Evolutionary conservation across 2,329 filamentous ascomycete species (phyloP), one percentile per base, ranked within the genome.

Genomic region (Fusarium citri): DNA sequence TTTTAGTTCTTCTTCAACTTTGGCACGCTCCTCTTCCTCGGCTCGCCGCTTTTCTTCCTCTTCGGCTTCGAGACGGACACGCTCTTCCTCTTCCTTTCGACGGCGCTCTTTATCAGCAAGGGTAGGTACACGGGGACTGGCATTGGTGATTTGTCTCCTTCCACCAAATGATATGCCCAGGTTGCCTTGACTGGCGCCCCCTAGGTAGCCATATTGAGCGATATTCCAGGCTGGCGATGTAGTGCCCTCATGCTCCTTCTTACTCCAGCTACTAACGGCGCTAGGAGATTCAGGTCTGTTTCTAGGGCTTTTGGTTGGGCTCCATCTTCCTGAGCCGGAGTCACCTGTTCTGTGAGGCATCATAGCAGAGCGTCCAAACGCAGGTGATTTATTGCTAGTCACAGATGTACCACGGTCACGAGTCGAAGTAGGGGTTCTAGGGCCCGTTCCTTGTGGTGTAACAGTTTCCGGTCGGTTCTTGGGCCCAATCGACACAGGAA

Each of bases 171-270:
- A 89, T 73, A 99, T 94, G 20, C 96, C 96, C 66, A 98, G 89
- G 74, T 97, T 98, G 5, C 94, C 95, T 79, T 99, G 96, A 76
- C 93, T 98, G 26, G 96, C 96, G 50, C 96, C 96, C 61, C 96
- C 96, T 92, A 98, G 96, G 80, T 98, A 99, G 10, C 96, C 94
- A 78, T 99, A 99, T 78, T 99, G 96, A 60, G 94, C 92, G 73
- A 98, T 98, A 78, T 98, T 99, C 96, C 96, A 99, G 3, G 96
- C 96, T 1, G 96, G 96, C 26, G 91, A 86, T 3, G 94, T 98
- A 46, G 86, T 87, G 18, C 88, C 88, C 79, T 98, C 92, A 72
- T 98, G 93, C 58, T 88, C 87, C 79, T 88, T 93, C 78, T 89
- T 97, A 80, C 93, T 97, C 96, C 96, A 98, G 80, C 90, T 97